Percentiles rank a stretch among this genome's conserved stretches.
These are phyloP conservation scores for Coemansia nantahalensis DNA, from an alignment of 192 early-diverging fungal genomes.

Conservation along the genomic window DNA sequence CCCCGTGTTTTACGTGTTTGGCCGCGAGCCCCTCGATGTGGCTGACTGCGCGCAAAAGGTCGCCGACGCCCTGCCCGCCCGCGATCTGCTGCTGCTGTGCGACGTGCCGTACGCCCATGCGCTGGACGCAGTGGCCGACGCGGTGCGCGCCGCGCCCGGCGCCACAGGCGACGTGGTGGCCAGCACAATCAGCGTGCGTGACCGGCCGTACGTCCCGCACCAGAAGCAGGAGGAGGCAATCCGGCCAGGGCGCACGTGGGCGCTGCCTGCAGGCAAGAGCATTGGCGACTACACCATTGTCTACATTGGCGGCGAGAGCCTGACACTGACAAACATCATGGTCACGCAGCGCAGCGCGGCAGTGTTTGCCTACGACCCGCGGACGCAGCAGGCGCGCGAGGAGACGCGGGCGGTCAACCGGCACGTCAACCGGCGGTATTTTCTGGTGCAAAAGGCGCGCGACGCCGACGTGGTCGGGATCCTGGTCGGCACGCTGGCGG, in stretches of 20 bases:
- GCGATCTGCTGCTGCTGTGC: constrained; percentile 64
- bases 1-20: constrained; percentile 88
- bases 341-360: constrained; percentile 62
- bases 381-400: constrained; percentile 50
- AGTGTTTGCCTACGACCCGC: constrained; percentile 71
- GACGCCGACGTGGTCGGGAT: constrained; percentile 83
- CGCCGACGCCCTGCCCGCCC: constrained; percentile 21
- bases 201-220: constrained; percentile 13
- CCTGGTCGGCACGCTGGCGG: constrained; percentile 92
- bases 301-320: constrained; percentile 80
- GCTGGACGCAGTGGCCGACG: constrained; percentile 31
- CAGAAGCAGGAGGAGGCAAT: background rate
- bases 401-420: constrained; percentile 59
- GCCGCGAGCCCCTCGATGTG: constrained; percentile 66
- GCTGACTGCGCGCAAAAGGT: constrained; percentile 50
- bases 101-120: constrained; percentile 74
- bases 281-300: constrained; percentile 71
- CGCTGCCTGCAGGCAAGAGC: constrained; percentile 45
- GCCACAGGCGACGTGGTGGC: constrained; percentile 6
- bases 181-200: constrained; percentile 9
- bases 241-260: constrained; percentile 55
- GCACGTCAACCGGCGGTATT: constrained; percentile 53
- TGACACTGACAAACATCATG: constrained; percentile 83
- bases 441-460: constrained; percentile 53
- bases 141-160: background rate